phyloP scores from a whole-genome alignment of 2,329 filamentous ascomycete genomes.

The Neofusicoccum umdonicola region DNA sequence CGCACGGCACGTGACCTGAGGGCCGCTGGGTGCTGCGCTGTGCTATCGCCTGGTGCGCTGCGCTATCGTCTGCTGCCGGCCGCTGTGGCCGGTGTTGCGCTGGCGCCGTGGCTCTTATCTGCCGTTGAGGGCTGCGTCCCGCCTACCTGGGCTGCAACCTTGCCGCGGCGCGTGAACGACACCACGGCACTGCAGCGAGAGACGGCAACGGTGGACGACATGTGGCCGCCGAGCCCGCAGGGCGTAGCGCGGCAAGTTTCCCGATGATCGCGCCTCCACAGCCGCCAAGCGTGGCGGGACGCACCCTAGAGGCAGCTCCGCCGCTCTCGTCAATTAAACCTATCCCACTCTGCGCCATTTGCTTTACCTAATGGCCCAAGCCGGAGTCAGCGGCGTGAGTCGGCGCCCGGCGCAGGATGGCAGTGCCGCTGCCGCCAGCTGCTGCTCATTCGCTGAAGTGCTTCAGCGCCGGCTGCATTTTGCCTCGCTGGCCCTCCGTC shows the following conservation, averaged over 20 bases:
- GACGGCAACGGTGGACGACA: too few relatives aligned
- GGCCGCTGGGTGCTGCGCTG: not conserved
- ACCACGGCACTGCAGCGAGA: not conserved
- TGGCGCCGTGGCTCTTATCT: not conserved
- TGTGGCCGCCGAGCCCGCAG: not conserved
- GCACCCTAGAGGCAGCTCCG: not conserved
- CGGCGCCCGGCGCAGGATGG: not conserved
- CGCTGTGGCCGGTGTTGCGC: not conserved
- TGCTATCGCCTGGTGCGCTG: too few relatives aligned
- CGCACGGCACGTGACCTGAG: not conserved
- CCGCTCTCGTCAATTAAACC: slow-evolving; percentile 7
- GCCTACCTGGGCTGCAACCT: too few relatives aligned
- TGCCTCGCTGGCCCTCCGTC: too few relatives aligned
- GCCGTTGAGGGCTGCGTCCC: not conserved
- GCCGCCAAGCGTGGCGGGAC: not conserved
- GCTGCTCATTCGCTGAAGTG: too few relatives aligned
- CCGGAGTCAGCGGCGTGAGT: not conserved
- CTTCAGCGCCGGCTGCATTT: too few relatives aligned
- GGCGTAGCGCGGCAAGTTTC: slow-evolving; percentile 3
- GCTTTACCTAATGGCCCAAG: not conserved
- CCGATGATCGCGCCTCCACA: slow-evolving; percentile 3
- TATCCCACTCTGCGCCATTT: slow-evolving; percentile 6
- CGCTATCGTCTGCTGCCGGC: too few relatives aligned
- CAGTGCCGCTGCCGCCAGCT: too few relatives aligned
- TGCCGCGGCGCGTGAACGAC: not conserved